Percentiles rank a stretch among this genome's conserved stretches.
Conservation (phyloP, 139 green algal genomes). For the Coelastrella sp. region DNA sequence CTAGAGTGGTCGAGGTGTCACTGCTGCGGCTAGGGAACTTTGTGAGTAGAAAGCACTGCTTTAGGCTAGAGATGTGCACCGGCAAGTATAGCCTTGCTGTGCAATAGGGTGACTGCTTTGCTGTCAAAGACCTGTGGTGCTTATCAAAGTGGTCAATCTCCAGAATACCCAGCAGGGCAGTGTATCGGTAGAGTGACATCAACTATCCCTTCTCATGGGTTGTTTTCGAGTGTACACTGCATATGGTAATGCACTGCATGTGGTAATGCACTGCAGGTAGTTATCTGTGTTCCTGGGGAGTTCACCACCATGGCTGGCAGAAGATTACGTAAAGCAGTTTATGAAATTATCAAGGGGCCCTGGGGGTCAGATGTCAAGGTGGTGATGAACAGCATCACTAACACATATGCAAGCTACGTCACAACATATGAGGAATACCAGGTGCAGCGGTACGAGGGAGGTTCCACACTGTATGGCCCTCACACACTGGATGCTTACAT, state of each 20-base stretch:
- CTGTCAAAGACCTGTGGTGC: not conserved
- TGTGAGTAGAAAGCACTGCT: too few species aligned
- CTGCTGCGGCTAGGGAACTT: conserved; percentile 52
- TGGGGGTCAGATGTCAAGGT: conserved; percentile 51
- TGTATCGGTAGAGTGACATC: not conserved
- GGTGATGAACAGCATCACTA: conserved; percentile 81
- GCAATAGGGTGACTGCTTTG: not conserved
- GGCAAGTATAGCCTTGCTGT: not conserved
- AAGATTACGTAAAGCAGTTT: conserved; percentile 68
- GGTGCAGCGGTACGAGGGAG: conserved; percentile 88
- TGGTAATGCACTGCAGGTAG: conserved; percentile 38
- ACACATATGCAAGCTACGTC: conserved; percentile 87
- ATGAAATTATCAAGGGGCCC: conserved; percentile 40
- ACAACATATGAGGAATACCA: conserved; percentile 90
- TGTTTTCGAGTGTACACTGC: not conserved
- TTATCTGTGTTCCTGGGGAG: conserved; percentile 80
- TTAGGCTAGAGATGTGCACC: too few species aligned
- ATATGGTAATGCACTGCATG: not conserved
- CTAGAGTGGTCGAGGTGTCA: conserved; percentile 42
- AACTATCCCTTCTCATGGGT: not conserved
- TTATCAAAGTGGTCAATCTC: too few species aligned
- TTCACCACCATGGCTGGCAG: conserved; percentile 89
- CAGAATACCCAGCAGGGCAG: too few species aligned
- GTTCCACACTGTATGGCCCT: conserved; percentile 86
- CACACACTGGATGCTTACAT: conserved; percentile 92